Percentiles rank a stretch among this genome's conserved stretches.
Evolutionary conservation across 805 yeast species (phyloP).

Genomic region (Blastobotrys peoriensis): DNA sequence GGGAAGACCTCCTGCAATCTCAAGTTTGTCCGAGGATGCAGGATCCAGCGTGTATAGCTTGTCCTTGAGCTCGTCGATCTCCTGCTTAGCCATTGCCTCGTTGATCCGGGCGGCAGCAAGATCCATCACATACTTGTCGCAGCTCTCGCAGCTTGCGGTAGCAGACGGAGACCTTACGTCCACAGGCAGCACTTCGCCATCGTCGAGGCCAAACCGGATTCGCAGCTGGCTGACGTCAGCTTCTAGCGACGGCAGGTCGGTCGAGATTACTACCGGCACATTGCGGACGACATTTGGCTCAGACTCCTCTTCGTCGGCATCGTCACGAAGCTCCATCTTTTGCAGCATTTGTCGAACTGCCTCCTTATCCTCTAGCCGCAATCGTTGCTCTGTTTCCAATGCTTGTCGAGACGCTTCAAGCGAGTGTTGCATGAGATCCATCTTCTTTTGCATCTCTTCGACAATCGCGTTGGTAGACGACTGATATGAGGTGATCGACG

Average conservation of each 20-base stretch:
- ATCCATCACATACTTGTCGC: constrained; percentile 26
- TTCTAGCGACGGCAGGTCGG: background rate
- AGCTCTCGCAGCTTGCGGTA: constrained; percentile 16
- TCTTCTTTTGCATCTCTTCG: background rate
- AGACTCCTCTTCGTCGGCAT: background rate
- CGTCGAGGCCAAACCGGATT: background rate
- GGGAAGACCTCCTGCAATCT: background rate
- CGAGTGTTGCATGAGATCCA: background rate
- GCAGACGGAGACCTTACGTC: background rate
- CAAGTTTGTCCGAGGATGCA: background rate
- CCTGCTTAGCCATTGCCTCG: constrained; percentile 28
- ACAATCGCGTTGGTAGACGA: background rate
- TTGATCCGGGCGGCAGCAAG: constrained; percentile 25
- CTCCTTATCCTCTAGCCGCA: background rate
- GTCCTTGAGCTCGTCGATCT: constrained; percentile 24
- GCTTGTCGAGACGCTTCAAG: background rate
- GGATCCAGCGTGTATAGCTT: constrained; percentile 6
- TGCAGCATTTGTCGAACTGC: background rate
- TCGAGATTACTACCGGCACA: background rate
- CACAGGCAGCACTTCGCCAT: background rate
- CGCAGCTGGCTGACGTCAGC: background rate
- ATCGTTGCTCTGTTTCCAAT: background rate
- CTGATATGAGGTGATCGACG: background rate
- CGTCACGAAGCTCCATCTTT: background rate
- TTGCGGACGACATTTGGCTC: background rate